Evolutionary conservation across 2,329 filamentous ascomycete species (phyloP), one percentile per base, ranked within the genome.

Genomic region (Chaetomium olivaceum): DNA sequence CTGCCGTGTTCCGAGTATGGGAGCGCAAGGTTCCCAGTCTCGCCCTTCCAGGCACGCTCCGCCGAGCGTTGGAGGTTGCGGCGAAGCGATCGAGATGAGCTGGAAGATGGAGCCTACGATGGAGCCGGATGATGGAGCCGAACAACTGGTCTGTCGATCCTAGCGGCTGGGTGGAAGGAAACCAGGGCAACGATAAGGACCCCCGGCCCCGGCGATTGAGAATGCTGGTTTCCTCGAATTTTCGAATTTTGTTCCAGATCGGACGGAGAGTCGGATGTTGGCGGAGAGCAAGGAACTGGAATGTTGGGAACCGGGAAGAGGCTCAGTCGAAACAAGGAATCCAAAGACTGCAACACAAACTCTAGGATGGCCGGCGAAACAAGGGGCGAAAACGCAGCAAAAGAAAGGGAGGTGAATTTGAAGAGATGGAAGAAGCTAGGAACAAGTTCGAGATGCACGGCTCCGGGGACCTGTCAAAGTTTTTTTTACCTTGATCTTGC

Each of bases 121-220:
- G 39, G 58, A 36, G 43, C 46, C 25, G 29, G 56, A 2, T 9
- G 29, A 46, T 25, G 48, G 48, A 52, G 29, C 58, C 63, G 63
- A 52, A 61, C 51, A 61, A 19, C 31, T 61, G 31, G 63, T 65
- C 63, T 52, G 63, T 58, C 27, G 58, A 65, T 61, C 63, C 39
- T n/a, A 21, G 16, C 39, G 43, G 29, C 29, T 27, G 51, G 51
- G 39, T 56, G 21, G 46, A 25, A 14, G 57, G 33, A 12, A 36
- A 36, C 33, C 33, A 36, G 33, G 43, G 61, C 19, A 39, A 19
- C 31, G 19, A 21, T n/a, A 64, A 46, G 63, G 63, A 33, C 58
- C 62, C 57, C 31, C 62, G 48, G 31, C 27, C 39, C 33, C 36
- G 29, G 64, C 50, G 60, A 51, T 56, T 33, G 50, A 5, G 25